phyloP scores from a whole-genome alignment of 805 yeast species.

The Saccharomycodes ludwigii region DNA sequence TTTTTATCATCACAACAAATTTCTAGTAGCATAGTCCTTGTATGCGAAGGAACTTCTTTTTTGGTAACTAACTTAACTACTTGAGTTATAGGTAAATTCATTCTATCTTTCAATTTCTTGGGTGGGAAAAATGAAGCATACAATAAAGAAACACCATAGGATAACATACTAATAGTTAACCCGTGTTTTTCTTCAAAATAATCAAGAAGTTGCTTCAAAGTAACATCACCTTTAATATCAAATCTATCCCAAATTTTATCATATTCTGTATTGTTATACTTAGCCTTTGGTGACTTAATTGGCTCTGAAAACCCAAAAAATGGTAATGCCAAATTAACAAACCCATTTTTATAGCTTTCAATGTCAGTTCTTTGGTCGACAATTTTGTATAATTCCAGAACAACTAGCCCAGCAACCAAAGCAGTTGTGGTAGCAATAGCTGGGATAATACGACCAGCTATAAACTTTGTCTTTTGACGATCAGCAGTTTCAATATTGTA shows the following conservation, averaged over 20 bases:
- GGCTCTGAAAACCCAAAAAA: conserved; percentile 97
- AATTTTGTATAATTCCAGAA: conserved; percentile 85
- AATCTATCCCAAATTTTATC: conserved; percentile 96
- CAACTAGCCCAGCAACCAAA: conserved; percentile 86
- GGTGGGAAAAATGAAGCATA: conserved; percentile 93
- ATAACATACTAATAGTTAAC: conserved; percentile 78
- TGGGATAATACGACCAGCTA: conserved; percentile 97
- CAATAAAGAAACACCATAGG: conserved; percentile 78
- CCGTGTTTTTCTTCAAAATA: conserved; percentile 76
- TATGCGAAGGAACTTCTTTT: conserved; percentile 64
- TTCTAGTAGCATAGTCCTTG: conserved; percentile 72
- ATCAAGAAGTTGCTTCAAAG: conserved; percentile 60
- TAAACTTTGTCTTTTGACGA: conserved; percentile 81
- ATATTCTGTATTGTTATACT: conserved; percentile 64
- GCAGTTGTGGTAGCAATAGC: conserved; percentile 99
- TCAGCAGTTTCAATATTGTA: conserved; percentile 85
- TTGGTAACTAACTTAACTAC: conserved; percentile 77
- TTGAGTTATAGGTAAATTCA: conserved; percentile 52
- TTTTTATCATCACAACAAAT: conserved; percentile 83
- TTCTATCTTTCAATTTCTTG: conserved; percentile 72
- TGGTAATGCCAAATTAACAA: conserved; percentile 83
- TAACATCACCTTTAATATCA: conserved; percentile 64
- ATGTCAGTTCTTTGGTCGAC: conserved; percentile 61
- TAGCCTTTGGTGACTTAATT: conserved; percentile 68
- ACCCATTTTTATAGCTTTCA: conserved; percentile 87